Base-by-base conservation (phyloP, 2,329 filamentous ascomycete genomes). In the Rasamsonia emersonii region DNA sequence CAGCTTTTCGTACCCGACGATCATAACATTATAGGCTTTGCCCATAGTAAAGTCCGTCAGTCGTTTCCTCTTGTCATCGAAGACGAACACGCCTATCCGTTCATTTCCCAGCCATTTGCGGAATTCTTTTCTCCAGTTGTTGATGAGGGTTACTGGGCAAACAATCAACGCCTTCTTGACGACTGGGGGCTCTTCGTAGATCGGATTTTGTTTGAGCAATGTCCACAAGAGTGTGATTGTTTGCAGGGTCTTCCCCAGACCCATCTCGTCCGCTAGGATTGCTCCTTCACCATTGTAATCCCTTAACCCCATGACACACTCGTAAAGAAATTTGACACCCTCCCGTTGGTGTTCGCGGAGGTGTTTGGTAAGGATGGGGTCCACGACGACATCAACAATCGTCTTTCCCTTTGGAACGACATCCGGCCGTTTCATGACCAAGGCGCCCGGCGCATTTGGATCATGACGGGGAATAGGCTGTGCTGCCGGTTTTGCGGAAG, bases 221-320 rank as follows among this genome's bases (percentile, higher is more conserved):
- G 79, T 84, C 79, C 79, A 84, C 9, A 84, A 50, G 27, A 84
- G 56, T 3, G 79, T 65, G 46, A 85, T 84, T 0, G 79, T 83
- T 46, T 84, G 79, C 19, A 84, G 51, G 1, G 80, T 83, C 57
- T 85, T 85, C 13, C 80, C 80, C 2, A 85, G 55, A 0, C 80
- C 80, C 80, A 85, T 85, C 44, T 84, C 80, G 49, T 85, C 80
- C 2, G 80, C 80, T 29, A 85, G 61, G 37, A 85, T 77, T 3
- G 78, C 79, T 15, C 79, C 79, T 53, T 79, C 71, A 2, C 79
- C 79, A 44, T 73, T 73, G 39, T 71, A 77, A 24, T 68, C 61
- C 24, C 77, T 68, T 67, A 83, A 71, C 4, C 79, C 79, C 79
- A 84, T 84, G 0, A 84, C 75, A 49, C 79, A 83, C 54, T 84